phyloP scores from a whole-genome alignment of 768 basidiomycete species.

The Lyophyllum shimeji region DNA sequence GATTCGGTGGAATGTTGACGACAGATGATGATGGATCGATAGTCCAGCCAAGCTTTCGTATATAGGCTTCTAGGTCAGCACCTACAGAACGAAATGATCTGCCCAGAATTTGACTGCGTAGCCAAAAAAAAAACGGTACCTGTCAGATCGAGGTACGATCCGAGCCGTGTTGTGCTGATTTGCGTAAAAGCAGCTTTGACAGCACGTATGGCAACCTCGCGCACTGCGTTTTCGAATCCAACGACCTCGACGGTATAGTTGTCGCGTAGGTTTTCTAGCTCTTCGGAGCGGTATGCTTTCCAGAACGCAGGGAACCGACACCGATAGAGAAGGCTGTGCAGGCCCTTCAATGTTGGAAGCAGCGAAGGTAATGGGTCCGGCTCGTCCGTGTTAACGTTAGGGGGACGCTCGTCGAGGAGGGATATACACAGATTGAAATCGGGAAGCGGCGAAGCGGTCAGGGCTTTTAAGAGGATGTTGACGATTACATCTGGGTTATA shows the following conservation, averaged over 20 bases:
- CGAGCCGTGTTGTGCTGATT: conserved; percentile 66
- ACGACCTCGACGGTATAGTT: conserved; percentile 84
- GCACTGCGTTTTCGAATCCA: conserved; percentile 82
- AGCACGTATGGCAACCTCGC: conserved; percentile 74
- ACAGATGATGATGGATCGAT: conserved; percentile 52
- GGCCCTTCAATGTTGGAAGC: conserved; percentile 64
- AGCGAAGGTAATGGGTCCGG: conserved; percentile 77
- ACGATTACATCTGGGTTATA: conserved; percentile 92
- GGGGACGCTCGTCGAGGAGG: conserved; percentile 76
- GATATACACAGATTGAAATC: conserved; percentile 96
- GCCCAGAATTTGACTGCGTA: neutral
- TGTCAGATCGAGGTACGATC: conserved; percentile 67
- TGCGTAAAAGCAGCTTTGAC: conserved; percentile 78
- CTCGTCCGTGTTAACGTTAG: conserved; percentile 62
- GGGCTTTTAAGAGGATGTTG: conserved; percentile 91
- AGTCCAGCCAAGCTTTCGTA: conserved; percentile 68
- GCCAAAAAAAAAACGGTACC: conserved; percentile 37
- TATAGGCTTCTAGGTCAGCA: conserved; percentile 55
- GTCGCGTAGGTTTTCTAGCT: conserved; percentile 70
- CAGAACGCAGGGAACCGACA: conserved; percentile 91
- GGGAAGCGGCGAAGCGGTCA: conserved; percentile 81
- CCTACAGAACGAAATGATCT: conserved; percentile 33
- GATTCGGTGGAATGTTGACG: conserved; percentile 75
- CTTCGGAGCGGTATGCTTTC: conserved; percentile 68
- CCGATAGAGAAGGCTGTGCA: conserved; percentile 72